A percentile compares a stretch with the other conserved stretches of the same genome.
These are phyloP conservation scores for Antrodiella citrinella DNA, from an alignment of 768 basidiomycete genomes.

Conservation along the genomic window DNA sequence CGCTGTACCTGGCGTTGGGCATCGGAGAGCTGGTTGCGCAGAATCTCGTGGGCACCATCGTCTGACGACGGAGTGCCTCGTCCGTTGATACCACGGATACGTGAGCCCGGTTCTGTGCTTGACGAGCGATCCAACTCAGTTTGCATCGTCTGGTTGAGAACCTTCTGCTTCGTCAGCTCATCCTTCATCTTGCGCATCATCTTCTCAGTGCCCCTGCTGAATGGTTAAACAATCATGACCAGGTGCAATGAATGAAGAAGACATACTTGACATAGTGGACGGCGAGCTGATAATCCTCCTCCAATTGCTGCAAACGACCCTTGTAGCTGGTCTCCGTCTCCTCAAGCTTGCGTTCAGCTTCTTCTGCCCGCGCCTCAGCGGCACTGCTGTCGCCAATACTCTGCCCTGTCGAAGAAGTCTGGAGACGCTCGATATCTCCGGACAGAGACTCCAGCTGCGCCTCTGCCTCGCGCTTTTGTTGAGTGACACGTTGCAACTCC, in stretches of 20 bases:
- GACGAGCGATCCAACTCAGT: conserved; percentile 79
- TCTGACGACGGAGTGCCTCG: conserved; percentile 73
- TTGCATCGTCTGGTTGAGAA: conserved; percentile 70
- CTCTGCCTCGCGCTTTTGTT: conserved; percentile 70
- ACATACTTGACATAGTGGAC: conserved; percentile 95
- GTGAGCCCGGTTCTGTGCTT: conserved; percentile 40
- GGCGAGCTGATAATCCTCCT: conserved; percentile 92
- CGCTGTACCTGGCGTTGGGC: conserved; percentile 71
- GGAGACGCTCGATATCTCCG: conserved; percentile 56
- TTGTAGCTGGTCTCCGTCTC: conserved; percentile 76
- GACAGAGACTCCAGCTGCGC: conserved; percentile 57
- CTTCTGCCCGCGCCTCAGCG: conserved; percentile 42
- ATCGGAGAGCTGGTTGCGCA: conserved; percentile 68
- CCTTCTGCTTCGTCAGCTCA: conserved; percentile 88
- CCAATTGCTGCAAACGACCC: conserved; percentile 77
- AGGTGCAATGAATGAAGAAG: conserved; percentile 10
- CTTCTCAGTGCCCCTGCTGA: conserved; percentile 84
- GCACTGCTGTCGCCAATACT: conserved; percentile 5
- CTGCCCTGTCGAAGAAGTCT: conserved; percentile 37
- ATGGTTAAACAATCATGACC: neutral
- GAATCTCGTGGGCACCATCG: conserved; percentile 47
- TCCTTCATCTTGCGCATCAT: conserved; percentile 97
- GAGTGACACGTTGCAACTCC: conserved; percentile 58
- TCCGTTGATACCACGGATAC: conserved; percentile 55
- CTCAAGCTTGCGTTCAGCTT: conserved; percentile 70